Base-by-base conservation (phyloP, 768 basidiomycete species). In the Pleurotus giganteus region DNA sequence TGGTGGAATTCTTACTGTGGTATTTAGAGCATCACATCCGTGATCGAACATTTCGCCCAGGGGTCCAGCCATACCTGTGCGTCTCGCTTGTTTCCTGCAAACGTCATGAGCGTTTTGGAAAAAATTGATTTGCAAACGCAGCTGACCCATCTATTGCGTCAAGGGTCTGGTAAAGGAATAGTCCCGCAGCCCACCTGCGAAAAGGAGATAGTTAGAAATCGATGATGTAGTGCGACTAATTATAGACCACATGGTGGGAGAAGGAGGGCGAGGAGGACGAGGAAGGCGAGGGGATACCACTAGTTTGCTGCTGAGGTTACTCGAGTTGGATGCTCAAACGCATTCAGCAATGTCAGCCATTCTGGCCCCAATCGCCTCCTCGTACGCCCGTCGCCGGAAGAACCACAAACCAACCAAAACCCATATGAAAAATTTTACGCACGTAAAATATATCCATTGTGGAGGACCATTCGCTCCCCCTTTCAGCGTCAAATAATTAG, bases 41-140 rank as follows among this genome's bases (percentile, higher is more conserved):
- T 98, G 97, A 66, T 99, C 97, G 68, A 99, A 99, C 86, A 98
- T 88, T 69, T 99, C 91, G 15, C 97, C 97, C 28, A 98, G 73
- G 23, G 96, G 96, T 4, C 97, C 92, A n/a, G 94, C 89, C 91
- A 97, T 98, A 1, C 94, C 94, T 1, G 94, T 96, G 47, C 96
- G 74, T 58, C 97, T 76, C 19, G 97, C 97, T 71, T 99, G 97
- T 69, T 98, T 98, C 13, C 96, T 93, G 49, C 37, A 28, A 19
- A 21, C 21, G 8, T 19, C 34, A 51, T 17, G 26, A 9, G 46
- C 21, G 15, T 13, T 24, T 42, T 28, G 46, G 21, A 41, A 55
- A 26, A 56, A 63, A 58, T 65, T 17, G 39, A 57, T 47, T 12
- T 51, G 56, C 15, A 12, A 53, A 62, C 83, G n/a, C n/a, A n/a